Conservation (phyloP, 345 rosid genomes). For the Brassica napus region DNA sequence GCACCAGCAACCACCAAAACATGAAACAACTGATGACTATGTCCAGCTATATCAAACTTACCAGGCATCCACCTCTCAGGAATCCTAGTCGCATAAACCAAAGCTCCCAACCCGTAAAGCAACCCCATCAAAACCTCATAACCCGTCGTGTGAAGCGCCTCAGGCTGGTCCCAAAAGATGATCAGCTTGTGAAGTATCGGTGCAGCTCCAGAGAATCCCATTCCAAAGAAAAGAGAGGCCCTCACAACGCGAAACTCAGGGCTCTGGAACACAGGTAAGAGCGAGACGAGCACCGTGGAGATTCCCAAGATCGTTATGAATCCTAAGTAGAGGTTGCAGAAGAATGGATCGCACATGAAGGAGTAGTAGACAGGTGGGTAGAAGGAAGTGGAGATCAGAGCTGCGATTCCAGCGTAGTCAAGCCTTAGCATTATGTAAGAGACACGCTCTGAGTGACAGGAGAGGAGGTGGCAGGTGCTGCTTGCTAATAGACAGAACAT, state of each 20-base stretch:
- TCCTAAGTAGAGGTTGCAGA: slow-evolving; percentile 83
- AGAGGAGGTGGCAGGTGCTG: slow-evolving; percentile 84
- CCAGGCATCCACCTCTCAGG: slow-evolving; percentile 98
- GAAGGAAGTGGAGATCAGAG: slow-evolving; percentile 85
- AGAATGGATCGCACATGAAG: slow-evolving; percentile 90
- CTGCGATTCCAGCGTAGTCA: slow-evolving; percentile 87
- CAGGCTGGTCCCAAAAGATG: slow-evolving; percentile 78
- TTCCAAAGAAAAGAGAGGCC: slow-evolving; percentile 74
- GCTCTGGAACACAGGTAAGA: slow-evolving; percentile 77
- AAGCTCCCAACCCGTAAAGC: slow-evolving; percentile 67
- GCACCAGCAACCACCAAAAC: slow-evolving; percentile 86
- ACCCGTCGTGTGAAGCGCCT: slow-evolving; percentile 87
- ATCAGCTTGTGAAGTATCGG: slow-evolving; percentile 81
- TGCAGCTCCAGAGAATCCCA: slow-evolving; percentile 75
- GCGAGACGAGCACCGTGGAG: slow-evolving; percentile 62
- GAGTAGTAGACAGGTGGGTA: slow-evolving; percentile 90
- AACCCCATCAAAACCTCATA: slow-evolving; percentile 88
- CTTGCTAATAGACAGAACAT: slow-evolving; percentile 95
- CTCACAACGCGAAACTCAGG: slow-evolving; percentile 70
- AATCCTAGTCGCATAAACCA: slow-evolving; percentile 77
- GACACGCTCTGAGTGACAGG: slow-evolving; percentile 81
- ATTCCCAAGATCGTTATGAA: slow-evolving; percentile 81
- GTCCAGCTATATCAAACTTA: slow-evolving; percentile 91
- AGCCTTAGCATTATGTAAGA: slow-evolving; percentile 91
- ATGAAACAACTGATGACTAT: slow-evolving; percentile 93